Evolutionary conservation across 768 basidiomycete species (phyloP).

Genomic region (Mycena epipterygia): DNA sequence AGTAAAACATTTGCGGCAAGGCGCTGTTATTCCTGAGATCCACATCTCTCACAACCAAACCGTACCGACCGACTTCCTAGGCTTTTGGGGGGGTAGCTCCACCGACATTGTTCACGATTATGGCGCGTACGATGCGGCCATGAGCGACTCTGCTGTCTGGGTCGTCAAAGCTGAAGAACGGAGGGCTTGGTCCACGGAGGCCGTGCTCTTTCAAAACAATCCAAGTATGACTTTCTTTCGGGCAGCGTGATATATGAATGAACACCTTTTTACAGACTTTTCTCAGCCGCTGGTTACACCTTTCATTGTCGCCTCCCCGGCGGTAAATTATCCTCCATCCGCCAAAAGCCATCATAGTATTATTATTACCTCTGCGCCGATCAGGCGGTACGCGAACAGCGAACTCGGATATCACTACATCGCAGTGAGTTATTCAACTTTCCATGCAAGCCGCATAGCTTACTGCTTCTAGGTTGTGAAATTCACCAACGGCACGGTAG

Average conservation of each 20-base stretch:
- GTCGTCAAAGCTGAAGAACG: conserved; percentile 30
- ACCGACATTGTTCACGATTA: conserved; percentile 13
- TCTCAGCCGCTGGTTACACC: background rate
- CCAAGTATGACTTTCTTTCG: conserved; percentile 4
- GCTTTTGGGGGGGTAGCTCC: background rate
- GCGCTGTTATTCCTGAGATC: conserved; percentile 18
- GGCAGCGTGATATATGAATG: no score
- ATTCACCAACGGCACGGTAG: conserved; percentile 11
- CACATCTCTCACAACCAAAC: conserved; percentile 13
- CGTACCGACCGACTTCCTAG: background rate
- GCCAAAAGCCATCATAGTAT: background rate
- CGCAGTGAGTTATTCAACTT: conserved; percentile 1
- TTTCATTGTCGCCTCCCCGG: conserved; percentile 8
- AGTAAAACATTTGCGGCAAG: conserved; percentile 12
- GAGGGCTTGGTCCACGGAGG: conserved; percentile 20
- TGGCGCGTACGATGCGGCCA: conserved; percentile 14
- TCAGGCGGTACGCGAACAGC: background rate
- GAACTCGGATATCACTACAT: conserved; percentile 24
- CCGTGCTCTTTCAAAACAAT: conserved; percentile 12
- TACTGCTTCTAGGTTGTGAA: conserved; percentile 13
- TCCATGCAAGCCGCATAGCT: background rate
- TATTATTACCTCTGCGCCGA: background rate
- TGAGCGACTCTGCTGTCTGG: conserved; percentile 23
- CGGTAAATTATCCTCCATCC: conserved; percentile 3
- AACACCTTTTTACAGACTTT: background rate